Percentiles rank a stretch among this genome's conserved stretches.
phyloP scores from a whole-genome alignment of 768 basidiomycete genomes.

The Clavulina sp. region DNA sequence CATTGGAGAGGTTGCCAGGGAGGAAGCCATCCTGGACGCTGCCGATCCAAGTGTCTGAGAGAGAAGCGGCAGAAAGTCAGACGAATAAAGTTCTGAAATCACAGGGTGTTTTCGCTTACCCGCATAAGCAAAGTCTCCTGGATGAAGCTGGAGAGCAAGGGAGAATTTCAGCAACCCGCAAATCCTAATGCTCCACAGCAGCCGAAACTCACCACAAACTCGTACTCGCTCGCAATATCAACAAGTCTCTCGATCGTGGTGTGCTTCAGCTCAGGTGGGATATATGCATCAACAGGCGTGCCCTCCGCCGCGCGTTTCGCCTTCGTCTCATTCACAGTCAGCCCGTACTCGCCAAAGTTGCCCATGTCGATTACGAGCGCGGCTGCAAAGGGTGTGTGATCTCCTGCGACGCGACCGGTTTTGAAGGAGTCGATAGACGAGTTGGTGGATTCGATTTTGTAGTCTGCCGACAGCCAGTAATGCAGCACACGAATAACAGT shows the following conservation, averaged over 20 bases:
- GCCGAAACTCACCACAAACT: too few relatives aligned
- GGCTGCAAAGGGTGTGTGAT: not conserved
- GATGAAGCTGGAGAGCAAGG: too few relatives aligned
- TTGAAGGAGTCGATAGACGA: not conserved
- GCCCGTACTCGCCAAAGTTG: not conserved
- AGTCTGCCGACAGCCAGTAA: not conserved
- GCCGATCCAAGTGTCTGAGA: not conserved
- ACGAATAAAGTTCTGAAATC: not conserved
- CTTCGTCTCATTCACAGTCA: not conserved
- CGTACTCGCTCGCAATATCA: not conserved
- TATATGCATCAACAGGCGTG: too few relatives aligned
- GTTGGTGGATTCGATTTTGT: not conserved
- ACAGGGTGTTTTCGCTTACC: not conserved
- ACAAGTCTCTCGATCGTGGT: not conserved
- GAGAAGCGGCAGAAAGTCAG: not conserved
- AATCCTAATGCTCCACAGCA: too few relatives aligned
- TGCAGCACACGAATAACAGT: not conserved
- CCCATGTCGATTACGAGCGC: not conserved
- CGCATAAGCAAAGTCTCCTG: not conserved
- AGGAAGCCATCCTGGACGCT: not conserved
- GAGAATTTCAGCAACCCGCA: too few relatives aligned
- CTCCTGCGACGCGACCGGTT: not conserved
- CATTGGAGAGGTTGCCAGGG: too few relatives aligned
- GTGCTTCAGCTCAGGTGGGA: not conserved
- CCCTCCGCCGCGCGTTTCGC: not conserved